Evolutionary conservation across 495 filamentous ascomycete species (phyloP), one percentile per base, ranked within the genome.

Genomic region (Daldinia bambusicola): DNA sequence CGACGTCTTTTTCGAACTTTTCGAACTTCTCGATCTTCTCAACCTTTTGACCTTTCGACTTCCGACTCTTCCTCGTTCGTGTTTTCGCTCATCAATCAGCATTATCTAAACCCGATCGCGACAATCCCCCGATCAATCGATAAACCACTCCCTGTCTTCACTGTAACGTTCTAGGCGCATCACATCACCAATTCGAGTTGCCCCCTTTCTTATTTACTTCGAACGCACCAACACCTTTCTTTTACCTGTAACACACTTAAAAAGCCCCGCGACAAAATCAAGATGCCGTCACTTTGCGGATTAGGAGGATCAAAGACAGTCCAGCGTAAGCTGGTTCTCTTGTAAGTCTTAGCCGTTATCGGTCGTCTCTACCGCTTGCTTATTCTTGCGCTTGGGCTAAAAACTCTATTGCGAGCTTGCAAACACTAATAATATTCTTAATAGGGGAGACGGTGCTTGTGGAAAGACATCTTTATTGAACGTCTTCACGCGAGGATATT

Each of bases 401-500:
- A 14, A 37, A 38, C 53, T 34, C 41, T 38, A 16, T 13, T 43
- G 18, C 36, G 26, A 52, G 55, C 32, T 37, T 60, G 71, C 78
- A 82, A 75, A 83, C 76, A 43, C 16, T 32, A 56, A 56, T 18
- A n/a, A 79, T 26, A 26, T 55, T 80, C 45, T 59, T 59, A 52
- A 74, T 74, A 96, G 93, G 79, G 95, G 95, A 72, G 95, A 99
- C 80, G 95, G 95, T 85, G 95, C 95, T 70, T 97, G 93, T 79
- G 95, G 95, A 76, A 99, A 99, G 85, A 99, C 95, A 58, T 98
- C 94, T 51, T 84, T 98, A 68, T 80, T 99, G 80, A 99, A 99
- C 80, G 95, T 99, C 70, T 99, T 99, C 81, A 99, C 95, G 60
- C 90, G 95, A 91, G 95, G 95, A 74, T 98, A 96, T 78, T 99